Conservation (phyloP, 2,329 filamentous ascomycete genomes). For the Ceratocystis cubensis region DNA sequence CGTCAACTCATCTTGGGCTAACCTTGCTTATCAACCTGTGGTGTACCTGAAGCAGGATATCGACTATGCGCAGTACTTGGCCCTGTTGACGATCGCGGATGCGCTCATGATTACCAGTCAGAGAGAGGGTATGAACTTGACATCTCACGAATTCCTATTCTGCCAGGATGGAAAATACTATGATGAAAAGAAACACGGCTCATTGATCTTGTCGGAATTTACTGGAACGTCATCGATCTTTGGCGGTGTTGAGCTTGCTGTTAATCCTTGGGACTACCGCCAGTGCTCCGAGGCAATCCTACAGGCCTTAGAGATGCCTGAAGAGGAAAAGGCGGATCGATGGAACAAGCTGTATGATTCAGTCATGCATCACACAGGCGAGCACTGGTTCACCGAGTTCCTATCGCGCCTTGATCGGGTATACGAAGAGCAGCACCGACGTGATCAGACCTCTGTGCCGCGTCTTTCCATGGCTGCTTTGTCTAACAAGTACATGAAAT, state of each 20-base stretch:
- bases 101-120: constrained; percentile 89
- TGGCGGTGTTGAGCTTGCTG: constrained; percentile 62
- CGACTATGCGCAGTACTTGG: constrained; percentile 84
- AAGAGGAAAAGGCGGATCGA: constrained; percentile 58
- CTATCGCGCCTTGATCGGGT: constrained; percentile 57
- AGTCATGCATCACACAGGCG: constrained; percentile 70
- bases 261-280: constrained; percentile 93
- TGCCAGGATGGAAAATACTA: constrained; percentile 73
- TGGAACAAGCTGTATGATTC: constrained; percentile 63
- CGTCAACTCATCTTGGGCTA: constrained; percentile 85
- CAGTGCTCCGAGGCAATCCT: constrained; percentile 79
- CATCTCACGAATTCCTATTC: constrained; percentile 83
- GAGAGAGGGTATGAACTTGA: constrained; percentile 94
- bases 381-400: constrained; percentile 74
- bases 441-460: constrained; percentile 76
- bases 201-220: constrained; percentile 87
- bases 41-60: constrained; percentile 95
- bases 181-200: constrained; percentile 66
- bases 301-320: constrained; percentile 65
- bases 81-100: constrained; percentile 77
- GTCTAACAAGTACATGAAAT: constrained; percentile 50
- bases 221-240: constrained; percentile 85
- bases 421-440: constrained; percentile 71
- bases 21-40: constrained; percentile 79
- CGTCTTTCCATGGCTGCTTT: constrained; percentile 61